Evolutionary conservation across 2,329 filamentous ascomycete species (phyloP).

Genomic region (Calcarisporium arbuscula): DNA sequence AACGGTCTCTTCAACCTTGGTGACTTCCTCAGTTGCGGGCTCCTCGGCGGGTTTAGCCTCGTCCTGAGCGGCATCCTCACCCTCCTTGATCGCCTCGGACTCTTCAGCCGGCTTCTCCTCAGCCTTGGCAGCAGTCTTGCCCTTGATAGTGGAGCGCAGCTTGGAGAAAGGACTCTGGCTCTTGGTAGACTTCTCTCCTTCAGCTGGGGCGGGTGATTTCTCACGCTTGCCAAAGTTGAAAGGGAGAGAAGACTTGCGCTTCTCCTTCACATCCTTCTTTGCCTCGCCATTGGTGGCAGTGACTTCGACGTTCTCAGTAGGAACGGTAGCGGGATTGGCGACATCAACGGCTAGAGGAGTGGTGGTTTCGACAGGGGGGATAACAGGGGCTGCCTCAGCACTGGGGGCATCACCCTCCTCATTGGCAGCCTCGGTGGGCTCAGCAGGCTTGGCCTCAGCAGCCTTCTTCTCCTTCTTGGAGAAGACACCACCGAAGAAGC

Average conservation of each 20-base stretch:
- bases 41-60: constrained; percentile 26
- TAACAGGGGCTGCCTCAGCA: constrained; percentile 50
- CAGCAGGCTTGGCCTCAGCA: constrained; percentile 39
- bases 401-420: constrained; percentile 37
- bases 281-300: constrained; percentile 44
- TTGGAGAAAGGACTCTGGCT: constrained; percentile 51
- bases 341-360: constrained; percentile 52
- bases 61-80: constrained; percentile 28
- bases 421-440: constrained; percentile 34
- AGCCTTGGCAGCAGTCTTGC: constrained; percentile 35
- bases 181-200: constrained; percentile 47
- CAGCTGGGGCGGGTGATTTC: constrained; percentile 49
- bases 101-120: constrained; percentile 33
- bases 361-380: constrained; percentile 51
- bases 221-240: constrained; percentile 80
- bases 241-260: constrained; percentile 72
- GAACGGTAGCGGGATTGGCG: constrained; percentile 37
- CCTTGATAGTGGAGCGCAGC: constrained; percentile 51
- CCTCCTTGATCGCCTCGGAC: constrained; percentile 28
- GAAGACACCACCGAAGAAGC: constrained; percentile 47
- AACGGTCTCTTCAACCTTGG: constrained; percentile 19
- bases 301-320: constrained; percentile 41
- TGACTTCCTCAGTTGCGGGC: constrained; percentile 12
- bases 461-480: constrained; percentile 56
- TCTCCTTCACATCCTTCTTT: constrained; percentile 65